A percentile compares a stretch with the other conserved stretches of the same genome.
Evolutionary conservation across 1,284 basidiomycete species (phyloP).

Genomic region (Coniferiporia weirii): DNA sequence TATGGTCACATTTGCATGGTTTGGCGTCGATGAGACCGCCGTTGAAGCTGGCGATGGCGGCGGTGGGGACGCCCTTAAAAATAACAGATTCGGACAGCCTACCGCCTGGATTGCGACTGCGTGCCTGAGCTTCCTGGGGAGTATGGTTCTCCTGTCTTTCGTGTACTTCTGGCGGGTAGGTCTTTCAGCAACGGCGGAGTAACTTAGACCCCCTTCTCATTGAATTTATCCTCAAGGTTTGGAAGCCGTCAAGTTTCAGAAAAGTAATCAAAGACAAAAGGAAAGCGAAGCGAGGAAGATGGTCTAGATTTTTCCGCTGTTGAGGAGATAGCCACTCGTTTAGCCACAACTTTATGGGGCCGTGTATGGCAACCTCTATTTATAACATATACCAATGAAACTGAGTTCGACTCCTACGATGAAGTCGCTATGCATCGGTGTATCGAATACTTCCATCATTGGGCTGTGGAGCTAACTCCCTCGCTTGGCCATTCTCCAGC

Average conservation of each 20-base stretch:
- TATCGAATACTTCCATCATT: too few relatives aligned
- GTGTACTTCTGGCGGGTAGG: conserved; percentile 17
- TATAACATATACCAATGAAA: too few relatives aligned
- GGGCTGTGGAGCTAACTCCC: too few relatives aligned
- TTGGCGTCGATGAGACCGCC: conserved; percentile 14
- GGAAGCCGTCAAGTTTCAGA: conserved; percentile 11
- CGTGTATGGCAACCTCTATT: too few relatives aligned
- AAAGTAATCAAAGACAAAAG: conserved; percentile 3
- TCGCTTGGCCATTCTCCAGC: too few relatives aligned
- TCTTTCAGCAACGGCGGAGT: not conserved
- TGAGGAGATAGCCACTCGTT: too few relatives aligned
- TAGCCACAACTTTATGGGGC: too few relatives aligned
- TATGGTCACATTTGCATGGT: conserved; percentile 18
- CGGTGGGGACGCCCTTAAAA: not conserved
- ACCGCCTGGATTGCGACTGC: conserved; percentile 16
- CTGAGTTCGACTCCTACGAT: too few relatives aligned
- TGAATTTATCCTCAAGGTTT: not conserved
- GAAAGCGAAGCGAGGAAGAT: not conserved
- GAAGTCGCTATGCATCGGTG: too few relatives aligned
- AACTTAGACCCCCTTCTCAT: not conserved
- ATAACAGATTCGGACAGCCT: not conserved
- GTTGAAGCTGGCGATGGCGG: conserved; percentile 1
- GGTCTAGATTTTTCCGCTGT: not conserved
- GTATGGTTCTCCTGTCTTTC: conserved; percentile 13
- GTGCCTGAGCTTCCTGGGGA: conserved; percentile 6